Evolutionary conservation across 2,329 filamentous ascomycete genomes (phyloP), one percentile per base, ranked within the genome.

Genomic region (Epicoccum sorghinum): DNA sequence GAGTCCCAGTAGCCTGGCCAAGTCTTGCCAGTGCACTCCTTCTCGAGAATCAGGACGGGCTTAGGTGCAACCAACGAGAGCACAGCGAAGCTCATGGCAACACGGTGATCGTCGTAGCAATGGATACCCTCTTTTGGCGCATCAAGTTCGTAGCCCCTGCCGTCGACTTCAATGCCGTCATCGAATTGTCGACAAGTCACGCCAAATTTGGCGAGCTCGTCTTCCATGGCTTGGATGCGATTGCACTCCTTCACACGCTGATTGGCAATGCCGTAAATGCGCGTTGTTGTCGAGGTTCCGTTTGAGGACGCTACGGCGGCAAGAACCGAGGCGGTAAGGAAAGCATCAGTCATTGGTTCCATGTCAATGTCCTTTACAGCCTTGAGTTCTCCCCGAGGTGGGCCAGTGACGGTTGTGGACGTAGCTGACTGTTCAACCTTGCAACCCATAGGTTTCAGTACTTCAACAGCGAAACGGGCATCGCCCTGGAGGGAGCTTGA

Each of bases 1-100:
- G 88, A 86, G 74, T 99, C 95, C 95, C 95, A 99, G 91, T 95
- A 99, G 8, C 93, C 95, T 0, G 95, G 95, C 95, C 95, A 99
- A 2, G 95, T 99, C 81, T 99, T 99, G 36, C 90, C 93, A 3
- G 91, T 90, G 72, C 95, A 99, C 68, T 96, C 92, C 56, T 92
- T 89, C 73, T 99, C 95, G 2, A 90, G 83, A 46, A 99, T 86
- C 13, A 96, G 77, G 0, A 91, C 89, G 0, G 90, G 83, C 7
- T 84, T 76, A 1, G 90, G 88, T 0, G 89, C 83, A 27, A 88
- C 84, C 14, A 91, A 79, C 10, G 91, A 86, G 13, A 99, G 80
- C 6, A 99, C 92, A 62, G 92, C 95, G 77, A 99, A 96, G 76
- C 93, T 97, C 92, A 99, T 99, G 23, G 95, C 95, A 10, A 99